Conservation (phyloP, 768 basidiomycete species). For the Austroboletus eburneus region DNA sequence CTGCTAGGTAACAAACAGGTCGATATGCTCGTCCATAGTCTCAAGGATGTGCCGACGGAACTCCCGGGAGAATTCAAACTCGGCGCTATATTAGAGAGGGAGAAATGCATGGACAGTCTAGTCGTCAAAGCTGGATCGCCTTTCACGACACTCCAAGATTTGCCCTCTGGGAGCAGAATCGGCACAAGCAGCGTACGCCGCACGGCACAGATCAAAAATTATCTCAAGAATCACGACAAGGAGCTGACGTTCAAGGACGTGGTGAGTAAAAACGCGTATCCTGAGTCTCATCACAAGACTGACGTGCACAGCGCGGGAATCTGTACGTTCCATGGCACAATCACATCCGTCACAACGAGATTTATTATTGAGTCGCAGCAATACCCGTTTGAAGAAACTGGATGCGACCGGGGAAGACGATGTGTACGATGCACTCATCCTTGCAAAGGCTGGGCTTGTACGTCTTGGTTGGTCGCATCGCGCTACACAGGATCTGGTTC, state of each 20-base stretch:
- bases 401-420: constrained; percentile 64
- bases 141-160: constrained; percentile 73
- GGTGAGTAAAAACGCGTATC: constrained; percentile 49
- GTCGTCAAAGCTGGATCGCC: constrained; percentile 72
- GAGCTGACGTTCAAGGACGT: constrained; percentile 81
- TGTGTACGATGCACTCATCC: constrained; percentile 82
- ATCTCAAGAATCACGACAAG: constrained; percentile 49
- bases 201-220: constrained; percentile 82
- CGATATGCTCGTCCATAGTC: constrained; percentile 89
- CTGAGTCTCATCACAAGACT: background rate
- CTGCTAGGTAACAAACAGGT: constrained; percentile 66
- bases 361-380: constrained; percentile 40
- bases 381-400: constrained; percentile 88
- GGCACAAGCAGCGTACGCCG: constrained; percentile 93
- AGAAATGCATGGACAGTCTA: constrained; percentile 84
- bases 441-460: constrained; percentile 89
- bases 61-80: constrained; percentile 83
- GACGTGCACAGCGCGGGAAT: constrained; percentile 66
- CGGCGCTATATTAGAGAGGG: constrained; percentile 80
- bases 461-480: constrained; percentile 74
- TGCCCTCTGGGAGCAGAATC: constrained; percentile 87
- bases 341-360: background rate
- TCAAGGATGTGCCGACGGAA: constrained; percentile 91
- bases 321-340: constrained; percentile 48
- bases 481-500: constrained; percentile 65